Conservation (phyloP, 768 basidiomycete species). For the Boletus sp. region DNA sequence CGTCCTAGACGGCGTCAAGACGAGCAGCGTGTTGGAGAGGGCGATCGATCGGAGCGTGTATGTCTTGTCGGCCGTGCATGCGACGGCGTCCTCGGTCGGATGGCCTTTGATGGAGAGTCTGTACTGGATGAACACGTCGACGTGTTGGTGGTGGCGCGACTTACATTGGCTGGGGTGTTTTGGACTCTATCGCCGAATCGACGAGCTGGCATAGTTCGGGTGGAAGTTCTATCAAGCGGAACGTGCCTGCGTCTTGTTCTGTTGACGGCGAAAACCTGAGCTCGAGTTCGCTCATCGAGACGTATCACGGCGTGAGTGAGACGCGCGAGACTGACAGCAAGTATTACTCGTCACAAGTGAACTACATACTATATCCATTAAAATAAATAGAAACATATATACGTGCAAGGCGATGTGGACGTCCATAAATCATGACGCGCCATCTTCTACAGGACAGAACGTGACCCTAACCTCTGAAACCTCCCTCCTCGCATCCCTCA, state of each 20-base stretch:
- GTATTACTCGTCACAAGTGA: no score
- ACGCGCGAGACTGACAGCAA: not conserved
- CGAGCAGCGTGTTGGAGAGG: constrained; percentile 83
- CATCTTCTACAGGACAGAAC: constrained; percentile 47
- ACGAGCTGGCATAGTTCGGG: constrained; percentile 62
- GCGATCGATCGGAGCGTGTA: constrained; percentile 83
- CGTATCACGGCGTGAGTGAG: not conserved
- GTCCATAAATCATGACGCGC: constrained; percentile 4
- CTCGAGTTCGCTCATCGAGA: constrained; percentile 31
- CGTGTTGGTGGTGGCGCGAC: not conserved
- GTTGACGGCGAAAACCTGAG: constrained; percentile 53
- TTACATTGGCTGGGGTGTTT: constrained; percentile 31
- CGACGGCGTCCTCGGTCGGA: constrained; percentile 79
- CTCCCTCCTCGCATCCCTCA: constrained; percentile 61
- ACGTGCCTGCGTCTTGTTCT: constrained; percentile 49
- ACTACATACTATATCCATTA: no score
- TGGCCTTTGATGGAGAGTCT: constrained; percentile 82
- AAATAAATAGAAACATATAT: not conserved
- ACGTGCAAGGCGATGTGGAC: not conserved
- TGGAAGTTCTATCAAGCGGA: constrained; percentile 72
- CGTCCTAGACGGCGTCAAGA: constrained; percentile 54
- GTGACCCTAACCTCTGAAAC: constrained; percentile 70
- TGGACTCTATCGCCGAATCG: constrained; percentile 47
- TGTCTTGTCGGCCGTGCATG: constrained; percentile 81
- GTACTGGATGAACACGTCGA: not conserved